phyloP scores from a whole-genome alignment of 345 rosid genomes.

The Carallia pectinifolia region DNA sequence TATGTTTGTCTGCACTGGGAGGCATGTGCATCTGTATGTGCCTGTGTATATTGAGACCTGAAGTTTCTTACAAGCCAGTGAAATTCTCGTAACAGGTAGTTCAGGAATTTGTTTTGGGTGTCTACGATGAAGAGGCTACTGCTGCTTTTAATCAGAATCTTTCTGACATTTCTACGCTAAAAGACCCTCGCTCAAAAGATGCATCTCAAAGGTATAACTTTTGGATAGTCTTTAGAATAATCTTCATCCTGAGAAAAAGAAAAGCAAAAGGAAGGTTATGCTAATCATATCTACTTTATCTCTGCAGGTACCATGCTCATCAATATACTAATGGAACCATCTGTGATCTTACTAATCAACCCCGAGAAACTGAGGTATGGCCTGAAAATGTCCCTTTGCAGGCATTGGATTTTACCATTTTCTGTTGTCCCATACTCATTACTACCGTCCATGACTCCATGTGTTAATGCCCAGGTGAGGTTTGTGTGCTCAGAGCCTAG shows the following conservation, averaged over 20 bases:
- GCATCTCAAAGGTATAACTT: constrained; percentile 72
- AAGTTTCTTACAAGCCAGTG: not conserved
- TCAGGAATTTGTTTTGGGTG: constrained; percentile 81
- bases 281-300: not conserved
- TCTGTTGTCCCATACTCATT: not conserved
- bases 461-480: constrained; percentile 62
- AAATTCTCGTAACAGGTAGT: constrained; percentile 49
- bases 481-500: constrained; percentile 91
- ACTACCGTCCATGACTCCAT: not conserved
- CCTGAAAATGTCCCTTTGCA: not conserved
- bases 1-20: not conserved
- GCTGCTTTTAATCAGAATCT: constrained; percentile 69
- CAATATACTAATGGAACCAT: constrained; percentile 73
- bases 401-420: not conserved
- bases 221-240: too few species aligned
- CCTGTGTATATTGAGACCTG: not conserved
- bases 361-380: constrained; percentile 85
- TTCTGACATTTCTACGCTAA: constrained; percentile 63
- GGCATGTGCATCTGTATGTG: not conserved
- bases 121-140: constrained; percentile 73
- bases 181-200: constrained; percentile 79
- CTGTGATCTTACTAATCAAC: constrained; percentile 88
- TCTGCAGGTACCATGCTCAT: constrained; percentile 82
- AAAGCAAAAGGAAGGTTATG: not conserved
- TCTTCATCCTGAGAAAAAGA: not conserved